Conservation (phyloP, 2,329 filamentous ascomycete genomes). For the Aspergillus intermedius region DNA sequence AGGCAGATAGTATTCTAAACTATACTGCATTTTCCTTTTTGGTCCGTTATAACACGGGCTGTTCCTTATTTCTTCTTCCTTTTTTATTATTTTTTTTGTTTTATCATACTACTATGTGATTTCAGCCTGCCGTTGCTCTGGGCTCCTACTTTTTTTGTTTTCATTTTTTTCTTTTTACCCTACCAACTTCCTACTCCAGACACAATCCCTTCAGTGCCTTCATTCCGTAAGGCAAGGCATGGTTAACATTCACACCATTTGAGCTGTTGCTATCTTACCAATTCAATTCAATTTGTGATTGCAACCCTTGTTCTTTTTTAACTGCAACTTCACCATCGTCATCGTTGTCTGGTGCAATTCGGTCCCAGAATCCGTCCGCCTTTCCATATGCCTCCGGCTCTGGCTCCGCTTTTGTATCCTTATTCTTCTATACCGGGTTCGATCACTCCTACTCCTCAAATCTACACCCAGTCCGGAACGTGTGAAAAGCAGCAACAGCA, state of each 20-base stretch:
- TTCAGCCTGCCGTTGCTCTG: constrained; percentile 41
- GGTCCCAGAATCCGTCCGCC: not conserved
- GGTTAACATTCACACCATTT: constrained; percentile 22
- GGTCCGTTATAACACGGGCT: not conserved
- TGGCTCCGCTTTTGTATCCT: constrained; percentile 19
- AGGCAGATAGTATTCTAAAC: not conserved
- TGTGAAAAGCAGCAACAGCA: constrained; percentile 6
- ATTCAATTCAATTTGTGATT: constrained; percentile 2
- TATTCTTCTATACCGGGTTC: constrained; percentile 17
- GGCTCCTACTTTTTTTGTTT: constrained; percentile 36
- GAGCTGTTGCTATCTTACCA: constrained; percentile 17
- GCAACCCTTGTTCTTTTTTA: constrained; percentile 1
- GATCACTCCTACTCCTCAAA: constrained; percentile 20
- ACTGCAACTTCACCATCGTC: not conserved
- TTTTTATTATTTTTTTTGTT: not conserved
- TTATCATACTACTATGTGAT: constrained; percentile 10
- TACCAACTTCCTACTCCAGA: constrained; percentile 24
- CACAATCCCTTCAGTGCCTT: constrained; percentile 23
- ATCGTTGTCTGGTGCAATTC: too few relatives aligned
- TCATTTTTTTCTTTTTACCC: not conserved
- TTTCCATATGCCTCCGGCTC: constrained; percentile 30
- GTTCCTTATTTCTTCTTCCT: not conserved
- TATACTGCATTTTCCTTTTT: not conserved
- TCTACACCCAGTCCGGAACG: constrained; percentile 10
- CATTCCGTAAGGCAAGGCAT: constrained; percentile 23